Percentiles rank a stretch among this genome's conserved stretches.
phyloP scores from a whole-genome alignment of 1,284 basidiomycete genomes.

The Melampsora larici-populina region DNA sequence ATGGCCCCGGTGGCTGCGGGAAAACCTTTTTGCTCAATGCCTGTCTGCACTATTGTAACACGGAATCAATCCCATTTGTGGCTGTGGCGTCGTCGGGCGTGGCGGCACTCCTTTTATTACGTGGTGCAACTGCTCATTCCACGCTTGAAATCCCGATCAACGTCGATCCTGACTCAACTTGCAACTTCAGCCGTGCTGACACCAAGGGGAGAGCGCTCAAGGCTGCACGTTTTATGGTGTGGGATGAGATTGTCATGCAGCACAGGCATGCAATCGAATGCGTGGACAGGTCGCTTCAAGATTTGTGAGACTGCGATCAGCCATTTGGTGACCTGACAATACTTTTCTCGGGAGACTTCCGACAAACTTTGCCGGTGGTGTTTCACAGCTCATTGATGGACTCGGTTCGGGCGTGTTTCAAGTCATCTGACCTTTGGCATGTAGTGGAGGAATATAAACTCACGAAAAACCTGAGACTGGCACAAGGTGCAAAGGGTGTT shows the following conservation, averaged over 20 bases:
- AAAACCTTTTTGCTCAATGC: too few relatives aligned
- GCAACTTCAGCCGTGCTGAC: conserved; percentile 45
- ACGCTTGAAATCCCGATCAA: too few relatives aligned
- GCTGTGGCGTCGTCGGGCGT: too few relatives aligned
- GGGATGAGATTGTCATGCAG: neutral
- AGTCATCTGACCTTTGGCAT: neutral
- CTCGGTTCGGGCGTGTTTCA: neutral
- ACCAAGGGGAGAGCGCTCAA: conserved; percentile 49
- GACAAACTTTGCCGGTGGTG: neutral
- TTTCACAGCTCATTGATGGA: neutral
- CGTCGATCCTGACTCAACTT: too few relatives aligned
- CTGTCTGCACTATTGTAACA: too few relatives aligned
- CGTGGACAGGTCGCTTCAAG: neutral
- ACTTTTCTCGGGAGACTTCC: neutral
- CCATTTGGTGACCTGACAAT: neutral
- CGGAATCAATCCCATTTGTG: too few relatives aligned
- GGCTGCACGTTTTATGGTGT: neutral
- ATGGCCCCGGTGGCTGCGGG: too few relatives aligned
- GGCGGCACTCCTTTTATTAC: too few relatives aligned
- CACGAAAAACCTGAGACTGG: neutral
- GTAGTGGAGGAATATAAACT: neutral
- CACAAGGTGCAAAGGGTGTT: too few relatives aligned
- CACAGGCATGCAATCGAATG: neutral
- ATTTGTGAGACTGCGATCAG: neutral
- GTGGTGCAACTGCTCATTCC: too few relatives aligned